phyloP scores from a whole-genome alignment of 768 basidiomycete genomes.

The Amylocystis lapponica region DNA sequence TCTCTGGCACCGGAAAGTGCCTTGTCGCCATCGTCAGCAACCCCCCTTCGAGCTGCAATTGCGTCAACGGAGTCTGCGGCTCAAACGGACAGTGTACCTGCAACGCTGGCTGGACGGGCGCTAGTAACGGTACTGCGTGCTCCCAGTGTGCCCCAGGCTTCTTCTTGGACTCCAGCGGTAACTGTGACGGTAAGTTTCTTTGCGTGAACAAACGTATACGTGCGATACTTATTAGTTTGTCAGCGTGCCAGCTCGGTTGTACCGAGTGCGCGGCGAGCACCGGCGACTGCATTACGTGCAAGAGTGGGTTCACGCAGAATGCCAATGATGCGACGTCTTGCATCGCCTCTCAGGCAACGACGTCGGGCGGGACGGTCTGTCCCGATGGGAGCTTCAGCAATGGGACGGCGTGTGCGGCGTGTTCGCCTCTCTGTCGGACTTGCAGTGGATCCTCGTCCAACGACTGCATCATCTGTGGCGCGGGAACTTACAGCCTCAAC shows the following conservation, averaged over 20 bases:
- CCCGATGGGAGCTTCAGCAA: conserved; percentile 62
- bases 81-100: conserved; percentile 68
- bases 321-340: conserved; percentile 66
- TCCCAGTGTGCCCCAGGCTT: conserved; percentile 71
- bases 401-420: conserved; percentile 47
- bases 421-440: conserved; percentile 62
- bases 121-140: conserved; percentile 69
- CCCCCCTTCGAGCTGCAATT: conserved; percentile 68
- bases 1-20: conserved; percentile 73
- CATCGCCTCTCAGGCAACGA: conserved; percentile 43
- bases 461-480: conserved; percentile 65
- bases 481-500: conserved; percentile 56
- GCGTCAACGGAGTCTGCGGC: conserved; percentile 74
- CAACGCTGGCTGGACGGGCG: conserved; percentile 69
- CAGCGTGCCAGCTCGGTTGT: conserved; percentile 75
- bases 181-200: conserved; percentile 63
- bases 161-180: conserved; percentile 62
- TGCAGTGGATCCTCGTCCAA: conserved; percentile 66
- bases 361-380: conserved; percentile 50
- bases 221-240: not conserved
- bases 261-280: conserved; percentile 58
- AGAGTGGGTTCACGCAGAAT: conserved; percentile 61
- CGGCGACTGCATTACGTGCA: conserved; percentile 70
- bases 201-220: too few relatives aligned
- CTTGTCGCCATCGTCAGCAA: conserved; percentile 44